Evolutionary conservation across 148 eudicot species (phyloP), one percentile per base, ranked within the genome.

Genomic region (Rhododendron kiyosumense): DNA sequence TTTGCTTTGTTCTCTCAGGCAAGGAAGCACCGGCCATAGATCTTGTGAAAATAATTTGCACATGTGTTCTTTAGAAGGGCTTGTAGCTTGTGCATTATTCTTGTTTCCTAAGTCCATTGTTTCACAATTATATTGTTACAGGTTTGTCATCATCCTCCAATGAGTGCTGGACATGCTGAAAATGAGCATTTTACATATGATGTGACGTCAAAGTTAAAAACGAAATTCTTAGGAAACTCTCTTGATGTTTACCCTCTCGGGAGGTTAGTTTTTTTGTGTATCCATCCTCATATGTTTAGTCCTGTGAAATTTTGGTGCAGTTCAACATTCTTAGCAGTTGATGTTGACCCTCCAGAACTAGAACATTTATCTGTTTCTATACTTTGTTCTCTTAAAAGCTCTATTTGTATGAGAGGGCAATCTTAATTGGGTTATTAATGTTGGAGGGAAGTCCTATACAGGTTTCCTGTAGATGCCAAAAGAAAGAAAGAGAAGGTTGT

Each of bases 81-180:
- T 30, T 32, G 45, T 75, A 18, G 71, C 67, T 34, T 84, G 15
- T 84, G 81, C 38, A 28, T 69, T 36, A 30, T 73, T 51, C 71
- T 22, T 84, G 49, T 74, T 49, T 38, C 32, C 69, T 74, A 49
- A 84, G 34, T 9, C 51, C 48, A 65, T 12, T 69, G 61, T 38
- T 83, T 74, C 63, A 38, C 51, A 75, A 51, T 15, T 75, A 1
- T 76, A 26, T 76, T 32, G 11, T 76, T 84, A 65, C 90, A 96
- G 98, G 98, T 96, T 79, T 91, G 98, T 88, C 98, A 96, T 88
- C 98, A 96, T 89, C 98, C 98, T 84, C 98, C 98, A 28, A 96
- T 93, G 94, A 94, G 98, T 93, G 98, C 95, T 85, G 98, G 94
- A 69, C 98, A 94, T 92, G 93, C 94, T 86, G 98, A 96, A 92